A percentile compares a stretch with the other conserved stretches of the same genome.
Evolutionary conservation across 495 filamentous ascomycete genomes (phyloP).

Genomic region (Hyaloscypha variabilis): DNA sequence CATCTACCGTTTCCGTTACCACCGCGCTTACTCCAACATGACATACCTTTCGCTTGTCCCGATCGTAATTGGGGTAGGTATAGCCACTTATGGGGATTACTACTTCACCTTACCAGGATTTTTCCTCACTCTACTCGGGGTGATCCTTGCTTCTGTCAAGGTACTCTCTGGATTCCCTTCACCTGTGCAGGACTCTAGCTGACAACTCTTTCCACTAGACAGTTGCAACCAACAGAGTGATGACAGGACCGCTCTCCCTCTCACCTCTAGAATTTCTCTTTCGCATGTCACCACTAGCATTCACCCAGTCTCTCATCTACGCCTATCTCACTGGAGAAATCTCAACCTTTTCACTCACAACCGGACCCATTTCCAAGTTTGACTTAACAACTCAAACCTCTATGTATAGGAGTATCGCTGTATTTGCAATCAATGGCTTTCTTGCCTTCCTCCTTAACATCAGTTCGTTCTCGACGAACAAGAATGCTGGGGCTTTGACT

Average conservation of each 20-base stretch:
- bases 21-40: constrained; percentile 45
- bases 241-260: constrained; percentile 53
- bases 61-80: constrained; percentile 54
- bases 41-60: constrained; percentile 61
- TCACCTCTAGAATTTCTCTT: constrained; percentile 54
- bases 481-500: constrained; percentile 56
- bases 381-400: too few relatives aligned
- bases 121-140: constrained; percentile 54
- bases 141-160: constrained; percentile 53
- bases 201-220: constrained; percentile 40
- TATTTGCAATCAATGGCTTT: constrained; percentile 42
- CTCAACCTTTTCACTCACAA: constrained; percentile 26
- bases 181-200: too few relatives aligned
- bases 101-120: constrained; percentile 56
- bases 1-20: constrained; percentile 54
- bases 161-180: not conserved
- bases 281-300: constrained; percentile 58
- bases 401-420: constrained; percentile 24
- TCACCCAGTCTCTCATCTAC: constrained; percentile 50
- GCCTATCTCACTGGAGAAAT: constrained; percentile 52
- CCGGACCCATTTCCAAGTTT: too few relatives aligned
- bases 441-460: constrained; percentile 58
- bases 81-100: constrained; percentile 61
- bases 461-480: constrained; percentile 57
- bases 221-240: constrained; percentile 53